These are phyloP conservation scores for Mercurialis annua DNA, from an alignment of 345 rosid species.

Conservation along the genomic window DNA sequence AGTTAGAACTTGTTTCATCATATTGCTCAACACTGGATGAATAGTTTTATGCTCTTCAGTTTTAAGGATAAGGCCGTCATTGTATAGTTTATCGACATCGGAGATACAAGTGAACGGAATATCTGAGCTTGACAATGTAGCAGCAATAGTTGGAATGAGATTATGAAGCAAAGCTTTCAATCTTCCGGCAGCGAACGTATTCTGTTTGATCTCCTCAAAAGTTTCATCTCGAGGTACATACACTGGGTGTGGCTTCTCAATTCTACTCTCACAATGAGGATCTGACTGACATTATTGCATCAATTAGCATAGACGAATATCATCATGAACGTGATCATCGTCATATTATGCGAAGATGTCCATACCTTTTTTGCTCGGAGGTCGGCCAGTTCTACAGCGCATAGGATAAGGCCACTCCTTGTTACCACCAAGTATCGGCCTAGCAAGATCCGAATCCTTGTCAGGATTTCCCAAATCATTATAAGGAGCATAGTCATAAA, in stretches of 20 bases:
- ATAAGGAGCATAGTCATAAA: constrained; percentile 76
- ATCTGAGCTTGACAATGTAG: constrained; percentile 71
- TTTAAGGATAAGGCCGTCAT: constrained; percentile 51
- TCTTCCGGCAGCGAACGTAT: constrained; percentile 78
- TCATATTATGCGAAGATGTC: constrained; percentile 1
- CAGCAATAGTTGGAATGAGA: constrained; percentile 80
- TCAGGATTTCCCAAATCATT: constrained; percentile 90
- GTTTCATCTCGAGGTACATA: constrained; percentile 92
- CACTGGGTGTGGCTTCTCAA: constrained; percentile 75
- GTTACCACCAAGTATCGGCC: constrained; percentile 56
- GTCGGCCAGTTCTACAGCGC: constrained; percentile 89
- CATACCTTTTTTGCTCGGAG: constrained; percentile 56
- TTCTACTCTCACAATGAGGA: constrained; percentile 64
- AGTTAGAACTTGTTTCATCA: constrained; percentile 47
- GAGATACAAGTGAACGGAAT: constrained; percentile 84
- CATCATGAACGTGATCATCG: not conserved
- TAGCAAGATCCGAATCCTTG: constrained; percentile 55
- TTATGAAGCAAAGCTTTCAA: constrained; percentile 86
- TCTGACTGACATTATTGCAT: constrained; percentile 36
- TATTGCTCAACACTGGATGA: constrained; percentile 24
- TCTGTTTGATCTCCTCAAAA: constrained; percentile 90
- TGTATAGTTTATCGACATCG: constrained; percentile 78
- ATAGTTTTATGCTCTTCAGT: constrained; percentile 35
- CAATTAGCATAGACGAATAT: not conserved
- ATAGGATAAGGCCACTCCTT: constrained; percentile 82